Evolutionary conservation across 2,329 filamentous ascomycete species (phyloP).

Genomic region (Cercospora beticola): DNA sequence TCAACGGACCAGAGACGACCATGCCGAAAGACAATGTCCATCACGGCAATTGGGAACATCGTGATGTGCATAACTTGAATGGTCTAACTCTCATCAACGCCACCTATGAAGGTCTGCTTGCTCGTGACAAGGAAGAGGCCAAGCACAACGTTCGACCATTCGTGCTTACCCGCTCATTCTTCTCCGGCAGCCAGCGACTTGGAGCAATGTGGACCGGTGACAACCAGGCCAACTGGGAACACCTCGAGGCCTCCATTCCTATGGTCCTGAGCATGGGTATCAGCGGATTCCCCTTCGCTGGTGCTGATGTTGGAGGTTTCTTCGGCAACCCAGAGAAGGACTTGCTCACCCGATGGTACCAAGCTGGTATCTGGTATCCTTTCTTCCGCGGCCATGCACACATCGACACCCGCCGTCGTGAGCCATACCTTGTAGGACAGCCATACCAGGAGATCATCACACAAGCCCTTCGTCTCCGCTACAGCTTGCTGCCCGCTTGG

Average conservation of each 20-base stretch:
- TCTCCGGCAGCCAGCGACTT: slow-evolving; percentile 81
- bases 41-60: slow-evolving; percentile 88
- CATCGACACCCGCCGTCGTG: slow-evolving; percentile 89
- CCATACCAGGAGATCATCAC: slow-evolving; percentile 85
- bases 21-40: slow-evolving; percentile 99
- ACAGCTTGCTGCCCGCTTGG: slow-evolving; percentile 87
- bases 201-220: slow-evolving; percentile 99
- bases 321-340: slow-evolving; percentile 96
- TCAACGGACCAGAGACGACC: slow-evolving; percentile 96
- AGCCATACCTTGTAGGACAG: slow-evolving; percentile 84
- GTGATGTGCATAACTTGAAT: slow-evolving; percentile 93
- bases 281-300: slow-evolving; percentile 87
- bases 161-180: slow-evolving; percentile 89
- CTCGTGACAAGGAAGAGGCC: slow-evolving; percentile 81
- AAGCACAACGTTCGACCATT: slow-evolving; percentile 66
- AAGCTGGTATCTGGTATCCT: slow-evolving; percentile 93
- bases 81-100: slow-evolving; percentile 95
- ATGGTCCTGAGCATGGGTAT: slow-evolving; percentile 95
- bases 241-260: slow-evolving; percentile 83
- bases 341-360: slow-evolving; percentile 90
- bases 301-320: slow-evolving; percentile 95
- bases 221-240: slow-evolving; percentile 90
- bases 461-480: slow-evolving; percentile 81
- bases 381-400: slow-evolving; percentile 98
- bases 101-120: slow-evolving; percentile 79